Base-by-base conservation (phyloP, 495 filamentous ascomycete species). In the Amphirosellinia nigrospora region DNA sequence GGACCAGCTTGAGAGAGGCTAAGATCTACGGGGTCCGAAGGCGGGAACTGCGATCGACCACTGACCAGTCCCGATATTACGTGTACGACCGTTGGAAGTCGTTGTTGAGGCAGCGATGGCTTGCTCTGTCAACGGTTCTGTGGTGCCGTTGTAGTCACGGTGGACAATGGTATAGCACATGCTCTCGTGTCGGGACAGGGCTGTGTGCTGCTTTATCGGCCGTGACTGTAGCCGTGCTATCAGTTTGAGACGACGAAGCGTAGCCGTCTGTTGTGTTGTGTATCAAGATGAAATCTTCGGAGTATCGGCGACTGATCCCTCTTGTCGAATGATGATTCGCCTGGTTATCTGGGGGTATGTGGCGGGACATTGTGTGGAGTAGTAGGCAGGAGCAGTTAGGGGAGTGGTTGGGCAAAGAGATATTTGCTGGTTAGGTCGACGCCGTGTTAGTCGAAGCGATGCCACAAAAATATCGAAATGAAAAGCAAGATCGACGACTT, bases 31-130 rank as follows among this genome's bases (percentile, higher is more conserved):
- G 26, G 45, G 1, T 56, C 50, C 50, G 61, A 58, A 26, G 48
- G 34, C 21, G 48, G 36, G 53, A 26, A 60, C 66, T 30, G 70
- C 32, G 34, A 65, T 26, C 63, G 63, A 32, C n/a, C 45, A 7
- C 32, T 30, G 58, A 64, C 21, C 75, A 73, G 75, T 67, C 34
- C 50, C 23, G 66, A 77, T 11, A 32, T 71, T 68, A 16, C 70
- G 50, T 52, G 34, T 66, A 65, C 8, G 50, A 39, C 38, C 26
- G 10, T 60, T 45, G 9, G 53, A 68, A 62, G 32, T 30, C 38
- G 34, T 64, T 4, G 45, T 77, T 38, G 3, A 68, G 65, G 70
- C 63, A 3, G 73, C 75, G 9, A 75, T 26, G 21, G 71, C 69
- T 11, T 71, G n/a, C 19, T 38, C 56, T 10, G 74, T 73, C 23